These are phyloP conservation scores for Farysia itapuensis DNA, from an alignment of 1,284 basidiomycete species.

Conservation along the genomic window DNA sequence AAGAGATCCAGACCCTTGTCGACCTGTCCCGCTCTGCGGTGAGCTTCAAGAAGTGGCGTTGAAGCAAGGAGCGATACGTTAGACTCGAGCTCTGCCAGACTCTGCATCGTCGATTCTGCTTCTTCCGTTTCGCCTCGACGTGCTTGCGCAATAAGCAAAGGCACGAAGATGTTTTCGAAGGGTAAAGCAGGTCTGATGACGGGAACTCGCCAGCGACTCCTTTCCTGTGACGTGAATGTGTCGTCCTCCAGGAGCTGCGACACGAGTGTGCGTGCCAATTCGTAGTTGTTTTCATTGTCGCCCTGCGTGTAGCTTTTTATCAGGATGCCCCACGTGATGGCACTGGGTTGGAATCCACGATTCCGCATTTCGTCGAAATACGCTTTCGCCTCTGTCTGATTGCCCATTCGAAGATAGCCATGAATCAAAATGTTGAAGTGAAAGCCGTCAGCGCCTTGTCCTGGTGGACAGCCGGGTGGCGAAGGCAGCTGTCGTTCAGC, in stretches of 20 bases:
- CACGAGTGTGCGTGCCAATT: constrained; percentile 39
- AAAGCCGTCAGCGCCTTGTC: constrained; percentile 62
- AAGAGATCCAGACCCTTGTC: constrained; percentile 70
- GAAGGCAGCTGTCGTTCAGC: constrained; percentile 29
- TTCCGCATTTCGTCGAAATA: constrained; percentile 75
- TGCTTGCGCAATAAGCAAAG: constrained; percentile 69
- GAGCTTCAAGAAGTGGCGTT: constrained; percentile 73
- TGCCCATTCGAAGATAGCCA: constrained; percentile 70
- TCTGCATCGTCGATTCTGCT: constrained; percentile 68
- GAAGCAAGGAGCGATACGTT: constrained; percentile 68
- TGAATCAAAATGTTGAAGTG: constrained; percentile 82
- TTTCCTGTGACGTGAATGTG: constrained; percentile 6
- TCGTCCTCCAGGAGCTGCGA: constrained; percentile 28
- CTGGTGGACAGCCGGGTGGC: constrained; percentile 4
- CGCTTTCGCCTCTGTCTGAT: constrained; percentile 68
- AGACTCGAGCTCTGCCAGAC: constrained; percentile 66
- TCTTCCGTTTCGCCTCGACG: constrained; percentile 64
- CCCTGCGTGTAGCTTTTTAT: constrained; percentile 41
- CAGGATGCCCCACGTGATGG: constrained; percentile 74
- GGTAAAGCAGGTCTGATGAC: constrained; percentile 19
- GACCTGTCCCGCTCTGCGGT: constrained; percentile 69
- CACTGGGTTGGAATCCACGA: constrained; percentile 71
- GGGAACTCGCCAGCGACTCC: constrained; percentile 3
- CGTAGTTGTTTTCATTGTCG: constrained; percentile 37
- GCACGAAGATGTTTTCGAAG: constrained; percentile 65